Evolutionary conservation across 2,329 filamentous ascomycete genomes (phyloP).

Genomic region (Capronia epimyces): DNA sequence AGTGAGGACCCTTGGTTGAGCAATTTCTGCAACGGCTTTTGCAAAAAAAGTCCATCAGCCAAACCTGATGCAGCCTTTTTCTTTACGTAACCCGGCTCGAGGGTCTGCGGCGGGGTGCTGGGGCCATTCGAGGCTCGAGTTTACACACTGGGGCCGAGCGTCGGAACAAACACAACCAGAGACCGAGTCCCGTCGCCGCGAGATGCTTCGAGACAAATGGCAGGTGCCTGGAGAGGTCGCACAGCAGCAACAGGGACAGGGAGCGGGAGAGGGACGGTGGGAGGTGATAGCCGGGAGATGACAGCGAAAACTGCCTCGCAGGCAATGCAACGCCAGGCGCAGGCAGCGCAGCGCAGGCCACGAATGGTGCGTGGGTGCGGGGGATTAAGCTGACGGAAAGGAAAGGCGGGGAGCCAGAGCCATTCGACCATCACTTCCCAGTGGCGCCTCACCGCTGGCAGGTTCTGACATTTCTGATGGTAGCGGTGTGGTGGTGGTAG

Average conservation of each 20-base stretch:
- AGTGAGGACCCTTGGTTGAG: slow-evolving; percentile 24
- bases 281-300: background rate
- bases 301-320: background rate
- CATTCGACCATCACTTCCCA: background rate
- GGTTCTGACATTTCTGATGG: background rate
- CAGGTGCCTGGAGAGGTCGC: slow-evolving; percentile 7
- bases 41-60: slow-evolving; percentile 17
- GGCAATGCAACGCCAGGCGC: background rate
- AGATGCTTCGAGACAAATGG: slow-evolving; percentile 7
- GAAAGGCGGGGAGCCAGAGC: slow-evolving; percentile 15
- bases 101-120: slow-evolving; percentile 30
- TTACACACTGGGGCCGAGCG: background rate
- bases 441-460: slow-evolving; percentile 6
- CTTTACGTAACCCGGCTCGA: slow-evolving; percentile 40
- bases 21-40: slow-evolving; percentile 22
- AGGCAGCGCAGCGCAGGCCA: too few species aligned
- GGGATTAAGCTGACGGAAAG: too few species aligned
- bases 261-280: background rate
- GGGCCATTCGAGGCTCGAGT: slow-evolving; percentile 20
- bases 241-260: slow-evolving; percentile 5
- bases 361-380: too few species aligned
- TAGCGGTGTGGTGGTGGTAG: too few species aligned
- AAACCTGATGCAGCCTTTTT: slow-evolving; percentile 29
- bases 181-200: background rate
- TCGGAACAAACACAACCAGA: slow-evolving; percentile 4